Evolutionary conservation across 352 stramenopile genomes (phyloP).

Genomic region (Phytophthora citrophthora): DNA sequence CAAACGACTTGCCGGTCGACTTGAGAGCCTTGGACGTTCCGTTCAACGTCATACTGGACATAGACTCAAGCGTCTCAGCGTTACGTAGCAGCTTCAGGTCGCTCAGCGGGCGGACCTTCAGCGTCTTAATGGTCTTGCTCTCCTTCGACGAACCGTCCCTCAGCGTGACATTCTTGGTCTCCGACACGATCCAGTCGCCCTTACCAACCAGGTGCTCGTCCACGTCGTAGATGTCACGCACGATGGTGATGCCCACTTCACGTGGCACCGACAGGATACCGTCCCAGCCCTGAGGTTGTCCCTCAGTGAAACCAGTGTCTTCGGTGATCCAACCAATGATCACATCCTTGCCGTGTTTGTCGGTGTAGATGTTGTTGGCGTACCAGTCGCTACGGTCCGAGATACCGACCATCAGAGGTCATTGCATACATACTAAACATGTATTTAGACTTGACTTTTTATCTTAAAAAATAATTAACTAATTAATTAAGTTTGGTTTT

Average conservation of each 20-base stretch:
- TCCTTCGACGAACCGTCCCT: slow-evolving; percentile 23
- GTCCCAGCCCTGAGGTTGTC: slow-evolving; percentile 73
- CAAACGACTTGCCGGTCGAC: slow-evolving; percentile 58
- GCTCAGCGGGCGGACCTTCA: slow-evolving; percentile 54
- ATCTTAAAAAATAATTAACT: slow-evolving; percentile 1
- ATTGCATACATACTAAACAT: too few relatives aligned
- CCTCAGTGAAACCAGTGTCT: slow-evolving; percentile 51
- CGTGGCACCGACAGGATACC: slow-evolving; percentile 68
- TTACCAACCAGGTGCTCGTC: slow-evolving; percentile 53
- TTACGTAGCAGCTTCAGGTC: slow-evolving; percentile 58
- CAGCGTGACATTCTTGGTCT: slow-evolving; percentile 38
- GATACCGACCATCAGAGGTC: slow-evolving; percentile 68
- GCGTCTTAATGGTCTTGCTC: slow-evolving; percentile 75
- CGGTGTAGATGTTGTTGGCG: slow-evolving; percentile 70
- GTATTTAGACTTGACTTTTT: slow-evolving; percentile 10
- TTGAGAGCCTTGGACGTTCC: slow-evolving; percentile 41
- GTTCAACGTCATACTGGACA: slow-evolving; percentile 37
- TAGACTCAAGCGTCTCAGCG: slow-evolving; percentile 36
- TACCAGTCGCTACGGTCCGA: slow-evolving; percentile 77
- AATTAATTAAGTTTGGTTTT: slow-evolving; percentile 21
- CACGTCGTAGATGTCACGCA: slow-evolving; percentile 58
- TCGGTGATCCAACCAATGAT: slow-evolving; percentile 73
- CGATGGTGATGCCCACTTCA: slow-evolving; percentile 56
- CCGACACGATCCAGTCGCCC: slow-evolving; percentile 67
- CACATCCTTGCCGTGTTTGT: slow-evolving; percentile 63